These are phyloP conservation scores for Aspergillus sp. DNA, from an alignment of 2,329 filamentous ascomycete species.

Conservation along the genomic window DNA sequence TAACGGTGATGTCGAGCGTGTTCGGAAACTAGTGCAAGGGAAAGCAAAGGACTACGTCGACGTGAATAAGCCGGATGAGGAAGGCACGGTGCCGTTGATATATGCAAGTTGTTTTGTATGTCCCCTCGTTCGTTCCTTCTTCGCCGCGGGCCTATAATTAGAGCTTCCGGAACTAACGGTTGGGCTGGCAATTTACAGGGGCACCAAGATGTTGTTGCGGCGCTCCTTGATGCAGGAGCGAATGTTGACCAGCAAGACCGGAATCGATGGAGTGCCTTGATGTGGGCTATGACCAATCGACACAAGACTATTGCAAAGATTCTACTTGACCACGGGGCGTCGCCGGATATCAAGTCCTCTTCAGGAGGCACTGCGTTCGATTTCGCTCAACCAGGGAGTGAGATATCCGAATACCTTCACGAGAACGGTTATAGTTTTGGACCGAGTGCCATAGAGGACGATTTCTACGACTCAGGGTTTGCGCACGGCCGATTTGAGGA, in stretches of 20 bases:
- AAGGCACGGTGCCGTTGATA: slow-evolving; percentile 93
- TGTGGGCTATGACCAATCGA: slow-evolving; percentile 99
- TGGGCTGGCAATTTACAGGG: slow-evolving; percentile 56
- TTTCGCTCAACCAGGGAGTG: slow-evolving; percentile 92
- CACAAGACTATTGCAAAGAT: slow-evolving; percentile 96
- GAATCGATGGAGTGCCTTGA: slow-evolving; percentile 95
- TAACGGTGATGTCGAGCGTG: slow-evolving; percentile 86
- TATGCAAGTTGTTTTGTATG: slow-evolving; percentile 96
- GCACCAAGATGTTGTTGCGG: slow-evolving; percentile 84
- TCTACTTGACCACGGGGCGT: slow-evolving; percentile 88
- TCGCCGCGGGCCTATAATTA: not conserved
- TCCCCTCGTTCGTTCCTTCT: slow-evolving; percentile 26
- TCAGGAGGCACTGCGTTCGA: slow-evolving; percentile 93
- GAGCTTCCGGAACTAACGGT: slow-evolving; percentile 4
- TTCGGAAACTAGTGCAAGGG: slow-evolving; percentile 75
- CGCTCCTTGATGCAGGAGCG: slow-evolving; percentile 81
- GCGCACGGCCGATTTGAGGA: slow-evolving; percentile 94
- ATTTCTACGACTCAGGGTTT: slow-evolving; percentile 93
- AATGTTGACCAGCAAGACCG: slow-evolving; percentile 92
- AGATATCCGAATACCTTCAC: slow-evolving; percentile 93
- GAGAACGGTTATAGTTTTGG: slow-evolving; percentile 81
- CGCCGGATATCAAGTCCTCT: slow-evolving; percentile 93
- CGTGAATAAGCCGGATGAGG: slow-evolving; percentile 85
- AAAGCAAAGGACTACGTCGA: slow-evolving; percentile 77
- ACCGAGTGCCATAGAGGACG: slow-evolving; percentile 58